Evolutionary conservation across 2,329 filamentous ascomycete species (phyloP).

Genomic region (Phyllosticta paracitricarpa): DNA sequence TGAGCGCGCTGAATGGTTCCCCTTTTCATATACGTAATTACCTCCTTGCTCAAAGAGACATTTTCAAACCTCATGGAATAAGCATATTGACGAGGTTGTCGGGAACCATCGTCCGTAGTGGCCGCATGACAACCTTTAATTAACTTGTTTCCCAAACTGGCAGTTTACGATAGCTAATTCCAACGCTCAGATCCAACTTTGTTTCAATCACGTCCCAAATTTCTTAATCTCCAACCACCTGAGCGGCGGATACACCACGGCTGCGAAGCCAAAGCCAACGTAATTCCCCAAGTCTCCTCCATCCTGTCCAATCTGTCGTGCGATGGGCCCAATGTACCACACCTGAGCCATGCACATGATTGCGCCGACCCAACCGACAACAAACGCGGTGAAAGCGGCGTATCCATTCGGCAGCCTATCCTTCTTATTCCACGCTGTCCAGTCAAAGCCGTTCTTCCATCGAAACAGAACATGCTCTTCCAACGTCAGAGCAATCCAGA

Average conservation of each 20-base stretch:
- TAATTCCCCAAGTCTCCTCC: slow-evolving; percentile 53
- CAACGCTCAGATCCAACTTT: not conserved
- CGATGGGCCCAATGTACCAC: slow-evolving; percentile 58
- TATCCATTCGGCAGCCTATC: slow-evolving; percentile 51
- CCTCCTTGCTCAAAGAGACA: too few species aligned
- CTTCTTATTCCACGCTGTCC: slow-evolving; percentile 51
- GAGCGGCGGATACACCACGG: slow-evolving; percentile 45
- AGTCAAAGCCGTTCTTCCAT: slow-evolving; percentile 40
- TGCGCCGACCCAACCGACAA: slow-evolving; percentile 55
- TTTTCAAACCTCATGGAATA: too few species aligned
- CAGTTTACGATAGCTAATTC: not conserved
- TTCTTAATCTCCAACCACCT: slow-evolving; percentile 42
- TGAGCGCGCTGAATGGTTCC: too few species aligned
- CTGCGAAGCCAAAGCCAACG: slow-evolving; percentile 51
- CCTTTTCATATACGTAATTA: too few species aligned
- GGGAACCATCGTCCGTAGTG: too few species aligned
- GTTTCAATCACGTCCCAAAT: slow-evolving; percentile 34
- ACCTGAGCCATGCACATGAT: slow-evolving; percentile 60
- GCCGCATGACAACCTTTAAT: not conserved
- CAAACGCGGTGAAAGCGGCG: slow-evolving; percentile 51
- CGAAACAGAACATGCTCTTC: slow-evolving; percentile 56
- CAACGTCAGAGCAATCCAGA: slow-evolving; percentile 53
- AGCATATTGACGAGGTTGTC: too few species aligned
- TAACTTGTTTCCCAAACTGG: not conserved
- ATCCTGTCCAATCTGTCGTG: slow-evolving; percentile 45